These are phyloP conservation scores for Colletotrichum lupini DNA, from an alignment of 2,329 filamentous ascomycete genomes.

Conservation along the genomic window DNA sequence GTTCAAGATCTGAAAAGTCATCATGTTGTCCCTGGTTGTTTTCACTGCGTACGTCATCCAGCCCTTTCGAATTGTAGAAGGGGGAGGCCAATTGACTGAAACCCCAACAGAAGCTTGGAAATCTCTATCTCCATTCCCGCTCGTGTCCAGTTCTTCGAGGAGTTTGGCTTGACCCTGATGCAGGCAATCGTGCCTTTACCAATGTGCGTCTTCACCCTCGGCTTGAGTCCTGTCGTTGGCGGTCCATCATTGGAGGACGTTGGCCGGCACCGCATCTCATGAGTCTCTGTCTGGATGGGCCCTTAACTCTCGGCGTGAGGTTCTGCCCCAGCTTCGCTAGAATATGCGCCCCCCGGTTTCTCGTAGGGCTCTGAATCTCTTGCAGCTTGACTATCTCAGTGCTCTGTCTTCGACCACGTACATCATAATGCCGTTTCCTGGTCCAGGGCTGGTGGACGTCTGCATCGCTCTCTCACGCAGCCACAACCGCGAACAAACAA, in stretches of 20 bases:
- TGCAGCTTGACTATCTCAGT: constrained; percentile 59
- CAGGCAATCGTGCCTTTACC: constrained; percentile 69
- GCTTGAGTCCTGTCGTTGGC: constrained; percentile 67
- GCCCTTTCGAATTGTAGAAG: constrained; percentile 1
- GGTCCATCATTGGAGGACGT: constrained; percentile 69
- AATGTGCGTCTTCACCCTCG: constrained; percentile 70
- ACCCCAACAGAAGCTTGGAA: constrained; percentile 58
- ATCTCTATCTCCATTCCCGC: constrained; percentile 66
- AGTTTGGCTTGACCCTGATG: constrained; percentile 66
- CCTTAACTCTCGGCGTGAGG: constrained; percentile 68
- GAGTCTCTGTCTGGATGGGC: constrained; percentile 56
- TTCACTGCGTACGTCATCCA: constrained; percentile 52
- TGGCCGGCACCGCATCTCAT: constrained; percentile 61
- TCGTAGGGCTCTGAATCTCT: constrained; percentile 63
- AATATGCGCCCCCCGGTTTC: constrained; percentile 65
- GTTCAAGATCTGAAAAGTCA: constrained; percentile 52
- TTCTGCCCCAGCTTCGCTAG: constrained; percentile 61
- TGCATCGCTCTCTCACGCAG: no score
- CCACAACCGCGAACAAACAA: no score
- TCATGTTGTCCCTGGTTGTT: constrained; percentile 50
- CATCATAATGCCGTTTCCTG: constrained; percentile 52
- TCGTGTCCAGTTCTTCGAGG: constrained; percentile 54
- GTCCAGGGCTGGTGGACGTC: no score
- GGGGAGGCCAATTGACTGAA: not conserved
- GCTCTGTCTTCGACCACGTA: constrained; percentile 58